A percentile compares a stretch with the other conserved stretches of the same genome.
Conservation (phyloP, 2,329 filamentous ascomycete species). For the Fusarium foetens region DNA sequence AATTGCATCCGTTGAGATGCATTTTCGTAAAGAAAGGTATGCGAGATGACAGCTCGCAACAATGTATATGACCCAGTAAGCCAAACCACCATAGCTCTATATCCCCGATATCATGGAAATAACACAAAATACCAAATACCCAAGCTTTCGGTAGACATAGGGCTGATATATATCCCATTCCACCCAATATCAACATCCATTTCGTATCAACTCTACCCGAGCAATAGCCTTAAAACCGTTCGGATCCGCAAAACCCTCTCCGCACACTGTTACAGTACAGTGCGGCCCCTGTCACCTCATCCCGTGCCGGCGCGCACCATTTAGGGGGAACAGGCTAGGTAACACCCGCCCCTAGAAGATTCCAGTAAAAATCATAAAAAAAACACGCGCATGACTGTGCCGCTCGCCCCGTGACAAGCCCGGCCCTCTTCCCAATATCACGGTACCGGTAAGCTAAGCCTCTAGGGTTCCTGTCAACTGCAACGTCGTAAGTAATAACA, state of each 20-base stretch:
- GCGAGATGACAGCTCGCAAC: not conserved
- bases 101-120: accelerated
- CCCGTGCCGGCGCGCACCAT: not conserved
- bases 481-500: not conserved
- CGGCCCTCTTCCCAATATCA: not conserved
- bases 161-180: not conserved
- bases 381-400: not conserved
- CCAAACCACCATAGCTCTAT: not conserved
- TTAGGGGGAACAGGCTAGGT: not conserved
- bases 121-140: not conserved
- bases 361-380: not conserved
- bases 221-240: not conserved
- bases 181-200: not conserved
- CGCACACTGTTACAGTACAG: not conserved
- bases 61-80: accelerated
- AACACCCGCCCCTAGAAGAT: conserved; percentile 3
- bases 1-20: not conserved
- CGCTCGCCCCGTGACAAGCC: not conserved
- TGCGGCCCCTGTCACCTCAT: not conserved
- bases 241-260: not conserved
- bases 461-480: not conserved
- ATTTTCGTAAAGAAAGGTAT: not conserved
- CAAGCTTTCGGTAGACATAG: not conserved
- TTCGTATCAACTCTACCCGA: not conserved
- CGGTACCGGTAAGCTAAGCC: not conserved